Evolutionary conservation across 2,329 filamentous ascomycete species (phyloP), one percentile per base, ranked within the genome.

Genomic region (Colletotrichum karsti): DNA sequence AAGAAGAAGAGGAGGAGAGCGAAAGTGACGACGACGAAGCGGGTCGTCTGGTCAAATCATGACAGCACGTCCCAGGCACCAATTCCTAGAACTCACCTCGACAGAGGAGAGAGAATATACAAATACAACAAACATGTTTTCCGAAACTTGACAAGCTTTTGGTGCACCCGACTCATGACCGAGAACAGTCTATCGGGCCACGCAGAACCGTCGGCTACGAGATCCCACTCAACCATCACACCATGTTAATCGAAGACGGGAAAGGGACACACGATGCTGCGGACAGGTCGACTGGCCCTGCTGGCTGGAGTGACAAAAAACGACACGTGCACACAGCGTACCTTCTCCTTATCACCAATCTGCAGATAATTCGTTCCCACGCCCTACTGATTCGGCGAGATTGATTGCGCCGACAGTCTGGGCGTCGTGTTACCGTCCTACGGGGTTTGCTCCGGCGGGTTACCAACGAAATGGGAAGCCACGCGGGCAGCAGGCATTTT

Each of bases 1-100:
- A 83, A 35, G 85, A 87, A n/a, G 82, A 82, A 15, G 80, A 79
- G 22, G 84, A 84, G 46, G 82, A 84, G 79, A 68, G 53, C 39
- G 53, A 59, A 9, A 39, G 30, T 4, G 63, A 54, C 28, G 46
- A 53, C 9, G 41, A 35, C 48, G 58, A 62, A 78, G 54, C 33
- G 28, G 82, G 80, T 70, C 77, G 80, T 70, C 73, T 86, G 44
- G 81, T 86, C 63, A 81, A 80, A 69, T 73, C 76, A 71, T 79
- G 53, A 64, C 48, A 18, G 18, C 30, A 20, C 12, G 4, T 9
- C 7, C 12, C 9, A 6, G 13, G 15, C 15, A 18, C 26, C 1
- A 12, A 28, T 10, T 12, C 18, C 15, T 50, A 53, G 28, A 53
- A 20, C 28, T 3, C 24, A 15, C n/a, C 26, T 7, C 15, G 20